Conservation (phyloP, 2,329 filamentous ascomycete species). For the Colletotrichum orchidophilum region DNA sequence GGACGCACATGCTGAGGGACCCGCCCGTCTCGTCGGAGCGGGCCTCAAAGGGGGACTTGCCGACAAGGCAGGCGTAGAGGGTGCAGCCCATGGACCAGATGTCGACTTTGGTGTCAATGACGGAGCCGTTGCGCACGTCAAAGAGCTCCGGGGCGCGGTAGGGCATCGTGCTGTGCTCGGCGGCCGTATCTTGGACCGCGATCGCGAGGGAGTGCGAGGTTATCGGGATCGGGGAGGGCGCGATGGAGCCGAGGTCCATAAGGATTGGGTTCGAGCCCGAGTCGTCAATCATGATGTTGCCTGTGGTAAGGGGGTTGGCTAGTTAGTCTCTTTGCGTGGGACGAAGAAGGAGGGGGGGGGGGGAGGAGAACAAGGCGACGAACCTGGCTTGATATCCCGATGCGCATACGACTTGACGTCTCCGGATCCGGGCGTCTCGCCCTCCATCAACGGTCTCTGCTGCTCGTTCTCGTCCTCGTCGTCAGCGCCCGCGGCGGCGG, state of each 20-base stretch:
- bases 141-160: conserved; percentile 98
- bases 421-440: conserved; percentile 76
- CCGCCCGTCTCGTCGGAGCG: conserved; percentile 96
- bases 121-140: conserved; percentile 91
- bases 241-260: conserved; percentile 96
- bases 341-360: no score
- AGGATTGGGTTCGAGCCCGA: conserved; percentile 88
- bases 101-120: conserved; percentile 95
- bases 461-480: conserved; percentile 78
- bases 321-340: not conserved
- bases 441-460: conserved; percentile 84
- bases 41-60: conserved; percentile 96
- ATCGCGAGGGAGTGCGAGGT: conserved; percentile 91
- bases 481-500: conserved; percentile 57
- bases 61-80: conserved; percentile 95
- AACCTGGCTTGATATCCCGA: conserved; percentile 93
- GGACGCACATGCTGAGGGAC: conserved; percentile 88
- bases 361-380: no score
- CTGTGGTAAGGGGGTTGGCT: conserved; percentile 43
- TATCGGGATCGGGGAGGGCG: conserved; percentile 86
- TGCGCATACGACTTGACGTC: conserved; percentile 87
- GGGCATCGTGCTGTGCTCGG: conserved; percentile 97
- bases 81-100: conserved; percentile 98
- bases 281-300: conserved; percentile 99
- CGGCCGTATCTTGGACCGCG: conserved; percentile 91